Base-by-base conservation (phyloP, 1,284 basidiomycete species). In the Trichosporon faecale region DNA sequence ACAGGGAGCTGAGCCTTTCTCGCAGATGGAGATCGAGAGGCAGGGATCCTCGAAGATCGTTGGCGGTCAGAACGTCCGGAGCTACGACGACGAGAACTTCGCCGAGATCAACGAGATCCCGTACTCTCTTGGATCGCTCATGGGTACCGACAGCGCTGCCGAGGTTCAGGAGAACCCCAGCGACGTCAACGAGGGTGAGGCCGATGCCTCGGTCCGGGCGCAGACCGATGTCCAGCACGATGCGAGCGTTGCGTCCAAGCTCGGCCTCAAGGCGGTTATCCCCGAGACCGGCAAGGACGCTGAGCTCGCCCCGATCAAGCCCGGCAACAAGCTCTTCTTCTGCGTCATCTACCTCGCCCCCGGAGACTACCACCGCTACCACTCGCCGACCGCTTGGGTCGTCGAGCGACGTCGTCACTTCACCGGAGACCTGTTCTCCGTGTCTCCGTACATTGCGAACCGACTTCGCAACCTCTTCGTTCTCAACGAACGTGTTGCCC, bases 281-380 rank as follows among this genome's bases (percentile, higher is more conserved):
- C 87, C 89, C 57, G 88, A 88, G 1, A 81, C 79, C 4, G 72
- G 75, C 29, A 46, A 68, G 25, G 69, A 72, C 18, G 86, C 86
- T 7, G 89, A 91, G 35, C 72, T 69, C 77, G 63, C 75, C 78
- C 33, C 65, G 66, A 33, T 71, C 81, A 88, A 75, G 66, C 76
- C 49, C 87, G 88, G 91, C 14, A 91, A 96, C 80, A 88, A 90
- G 64, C 88, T 98, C 46, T 96, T 90, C 85, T 99, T 98, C 83
- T 86, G 91, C 61, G 96, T 99, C 77, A 91, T 99, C 75, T 99
- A 99, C 85, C 91, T 99, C 68, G 96, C 96, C 0, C 96, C 96
- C 0, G 97, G 97, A 0, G 97, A 99, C 83, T 99, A 99, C 82
- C 96, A 99, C 80, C 90, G 95, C 46, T 99, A 98, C 88, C 96